Evolutionary conservation across 192 early-diverging fungal species (phyloP).

Genomic region (Coemansia umbellata): DNA sequence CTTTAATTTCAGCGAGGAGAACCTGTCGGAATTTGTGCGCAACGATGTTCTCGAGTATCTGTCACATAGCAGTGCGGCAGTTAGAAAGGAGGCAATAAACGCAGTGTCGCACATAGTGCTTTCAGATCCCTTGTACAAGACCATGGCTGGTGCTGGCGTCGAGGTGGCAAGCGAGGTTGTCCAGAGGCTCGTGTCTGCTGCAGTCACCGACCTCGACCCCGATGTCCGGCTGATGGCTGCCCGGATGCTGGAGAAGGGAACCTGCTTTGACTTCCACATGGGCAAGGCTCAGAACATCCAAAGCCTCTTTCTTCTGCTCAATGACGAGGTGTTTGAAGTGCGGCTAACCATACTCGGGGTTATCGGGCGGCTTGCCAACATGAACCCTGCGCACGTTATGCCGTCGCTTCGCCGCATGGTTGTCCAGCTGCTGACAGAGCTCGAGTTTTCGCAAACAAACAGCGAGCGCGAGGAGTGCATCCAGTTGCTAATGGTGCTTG

Average conservation of each 20-base stretch:
- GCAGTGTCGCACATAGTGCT: conserved; percentile 84
- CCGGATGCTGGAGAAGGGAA: conserved; percentile 51
- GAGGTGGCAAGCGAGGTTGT: conserved; percentile 84
- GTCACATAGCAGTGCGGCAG: conserved; percentile 69
- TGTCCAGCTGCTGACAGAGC: conserved; percentile 86
- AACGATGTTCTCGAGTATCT: conserved; percentile 82
- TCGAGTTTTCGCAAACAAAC: conserved; percentile 79
- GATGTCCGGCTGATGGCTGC: conserved; percentile 27
- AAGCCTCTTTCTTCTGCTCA: conserved; percentile 83
- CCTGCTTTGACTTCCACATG: conserved; percentile 85
- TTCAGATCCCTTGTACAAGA: conserved; percentile 81
- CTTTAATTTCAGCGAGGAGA: conserved; percentile 82
- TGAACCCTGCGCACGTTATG: conserved; percentile 95
- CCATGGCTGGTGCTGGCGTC: conserved; percentile 67
- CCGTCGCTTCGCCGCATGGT: conserved; percentile 87
- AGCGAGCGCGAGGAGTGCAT: conserved; percentile 37
- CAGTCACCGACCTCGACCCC: conserved; percentile 71
- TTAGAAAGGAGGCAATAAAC: conserved; percentile 70
- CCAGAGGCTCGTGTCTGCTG: conserved; percentile 81
- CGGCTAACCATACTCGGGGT: conserved; percentile 79
- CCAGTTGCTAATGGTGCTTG: conserved; percentile 71
- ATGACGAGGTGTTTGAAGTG: conserved; percentile 90
- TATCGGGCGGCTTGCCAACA: conserved; percentile 83
- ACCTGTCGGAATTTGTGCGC: conserved; percentile 86
- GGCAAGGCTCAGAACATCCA: conserved; percentile 91